Conservation (phyloP, 306 rosid species). For the Fragaria iinumae region DNA sequence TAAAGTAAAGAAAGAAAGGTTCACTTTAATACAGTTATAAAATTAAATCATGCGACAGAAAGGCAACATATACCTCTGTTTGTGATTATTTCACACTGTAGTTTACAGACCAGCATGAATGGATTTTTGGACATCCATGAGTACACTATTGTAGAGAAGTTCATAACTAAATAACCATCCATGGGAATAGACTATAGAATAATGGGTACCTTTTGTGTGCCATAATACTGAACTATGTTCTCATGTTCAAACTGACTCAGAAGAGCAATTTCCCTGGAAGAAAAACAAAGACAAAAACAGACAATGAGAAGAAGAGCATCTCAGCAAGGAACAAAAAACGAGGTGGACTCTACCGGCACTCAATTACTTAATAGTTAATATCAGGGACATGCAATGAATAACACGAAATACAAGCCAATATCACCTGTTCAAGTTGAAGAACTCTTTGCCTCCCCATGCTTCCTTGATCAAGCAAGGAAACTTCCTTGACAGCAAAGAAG, state of each 20-base stretch:
- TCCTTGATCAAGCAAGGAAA: slow-evolving; percentile 87
- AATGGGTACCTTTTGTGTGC: slow-evolving; percentile 72
- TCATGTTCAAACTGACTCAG: slow-evolving; percentile 88
- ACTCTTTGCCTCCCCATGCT: slow-evolving; percentile 78
- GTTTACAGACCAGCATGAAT: neutral
- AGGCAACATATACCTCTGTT: no score
- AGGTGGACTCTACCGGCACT: slow-evolving; percentile 10
- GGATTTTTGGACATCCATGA: neutral
- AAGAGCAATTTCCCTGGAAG: slow-evolving; percentile 79
- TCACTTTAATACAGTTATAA: no score
- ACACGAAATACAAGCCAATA: slow-evolving; percentile 24
- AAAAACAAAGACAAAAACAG: slow-evolving; percentile 1
- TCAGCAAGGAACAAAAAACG: slow-evolving; percentile 24
- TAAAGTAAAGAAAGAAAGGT: no score
- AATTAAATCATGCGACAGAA: neutral
- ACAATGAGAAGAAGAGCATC: slow-evolving; percentile 26
- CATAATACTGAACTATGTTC: slow-evolving; percentile 85
- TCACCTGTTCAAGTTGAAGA: slow-evolving; percentile 81
- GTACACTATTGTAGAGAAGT: neutral
- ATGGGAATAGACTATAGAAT: neutral
- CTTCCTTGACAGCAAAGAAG: slow-evolving; percentile 93
- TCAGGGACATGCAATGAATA: slow-evolving; percentile 15
- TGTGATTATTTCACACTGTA: neutral
- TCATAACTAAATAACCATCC: neutral
- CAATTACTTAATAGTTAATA: neutral